Percentiles rank a stretch among this genome's conserved stretches.
Conservation (phyloP, 2,329 filamentous ascomycete genomes). For the Juglanconis oblonga region DNA sequence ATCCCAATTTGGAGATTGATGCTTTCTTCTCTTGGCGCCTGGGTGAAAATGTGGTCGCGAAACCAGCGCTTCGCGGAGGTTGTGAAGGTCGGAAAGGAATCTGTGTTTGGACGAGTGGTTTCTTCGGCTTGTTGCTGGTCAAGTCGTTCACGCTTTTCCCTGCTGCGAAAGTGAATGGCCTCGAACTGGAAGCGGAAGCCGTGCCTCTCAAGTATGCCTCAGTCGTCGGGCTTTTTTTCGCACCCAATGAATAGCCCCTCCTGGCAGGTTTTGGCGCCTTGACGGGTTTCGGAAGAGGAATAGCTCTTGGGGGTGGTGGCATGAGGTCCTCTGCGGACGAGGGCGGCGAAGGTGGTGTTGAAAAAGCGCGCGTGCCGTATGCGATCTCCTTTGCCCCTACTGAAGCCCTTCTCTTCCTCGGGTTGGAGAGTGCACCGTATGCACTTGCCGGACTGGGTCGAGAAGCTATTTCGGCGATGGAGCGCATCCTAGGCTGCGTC, state of each 20-base stretch:
- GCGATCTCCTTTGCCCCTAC: conserved; percentile 1
- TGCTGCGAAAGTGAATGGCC: conserved; percentile 4
- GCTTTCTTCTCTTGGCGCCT: conserved; percentile 16
- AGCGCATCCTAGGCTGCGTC: conserved; percentile 2
- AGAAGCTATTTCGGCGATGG: conserved; percentile 1
- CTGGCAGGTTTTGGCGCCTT: conserved; percentile 9
- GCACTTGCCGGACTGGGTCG: background rate
- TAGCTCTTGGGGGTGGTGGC: conserved; percentile 11
- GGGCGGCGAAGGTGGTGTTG: conserved; percentile 18
- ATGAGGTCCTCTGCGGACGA: conserved; percentile 15
- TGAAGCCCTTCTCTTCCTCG: conserved; percentile 13
- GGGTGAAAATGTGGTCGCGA: conserved; percentile 4
- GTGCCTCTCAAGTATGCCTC: background rate
- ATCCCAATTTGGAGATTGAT: conserved; percentile 6
- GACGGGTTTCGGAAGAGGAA: conserved; percentile 7
- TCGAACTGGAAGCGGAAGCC: background rate
- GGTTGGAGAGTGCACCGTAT: conserved; percentile 11
- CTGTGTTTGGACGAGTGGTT: conserved; percentile 14
- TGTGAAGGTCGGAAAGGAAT: conserved; percentile 18
- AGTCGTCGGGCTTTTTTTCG: conserved; percentile 4
- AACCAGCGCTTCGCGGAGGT: background rate
- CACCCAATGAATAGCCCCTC: conserved; percentile 8
- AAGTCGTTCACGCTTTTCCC: conserved; percentile 14
- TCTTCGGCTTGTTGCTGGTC: conserved; percentile 9
- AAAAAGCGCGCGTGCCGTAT: conserved; percentile 14